Conservation (phyloP, 192 early-diverging fungal species). For the Allomyces macrogynus region DNA sequence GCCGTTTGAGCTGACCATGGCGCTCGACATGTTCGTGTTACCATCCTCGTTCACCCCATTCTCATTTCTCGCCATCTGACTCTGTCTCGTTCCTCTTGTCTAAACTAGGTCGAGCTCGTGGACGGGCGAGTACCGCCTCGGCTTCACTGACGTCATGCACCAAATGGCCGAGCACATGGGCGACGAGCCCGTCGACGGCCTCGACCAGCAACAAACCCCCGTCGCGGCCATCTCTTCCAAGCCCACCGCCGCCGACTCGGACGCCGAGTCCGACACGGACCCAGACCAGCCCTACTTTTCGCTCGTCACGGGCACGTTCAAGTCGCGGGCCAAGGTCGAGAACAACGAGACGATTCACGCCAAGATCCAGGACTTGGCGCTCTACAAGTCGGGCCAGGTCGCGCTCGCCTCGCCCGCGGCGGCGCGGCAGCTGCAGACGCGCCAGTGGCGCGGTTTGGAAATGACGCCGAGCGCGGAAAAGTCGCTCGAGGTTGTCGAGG, state of each 20-base stretch:
- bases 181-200: no score
- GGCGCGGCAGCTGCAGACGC: conserved; percentile 37
- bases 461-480: conserved; percentile 40
- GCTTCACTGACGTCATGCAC: conserved; percentile 20
- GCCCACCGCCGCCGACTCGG: no score
- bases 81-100: no score
- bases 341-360: neutral
- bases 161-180: no score
- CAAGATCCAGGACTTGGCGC: conserved; percentile 1
- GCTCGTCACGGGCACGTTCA: conserved; percentile 61
- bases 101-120: conserved; percentile 30
- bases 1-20: conserved; percentile 74
- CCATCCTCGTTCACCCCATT: neutral
- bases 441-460: conserved; percentile 67
- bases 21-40: conserved; percentile 27
- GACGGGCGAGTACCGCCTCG: conserved; percentile 50
- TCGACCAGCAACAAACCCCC: no score
- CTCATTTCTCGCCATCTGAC: no score
- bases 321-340: conserved; percentile 8
- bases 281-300: conserved; percentile 78
- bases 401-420: conserved; percentile 1
- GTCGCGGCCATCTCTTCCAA: no score
- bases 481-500: conserved; percentile 40
- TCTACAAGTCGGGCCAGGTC: conserved; percentile 1
- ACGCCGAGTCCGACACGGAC: conserved; percentile 12